Conservation (phyloP, 31 red algal genomes). For the Bonnemaisonia californica region DNA sequence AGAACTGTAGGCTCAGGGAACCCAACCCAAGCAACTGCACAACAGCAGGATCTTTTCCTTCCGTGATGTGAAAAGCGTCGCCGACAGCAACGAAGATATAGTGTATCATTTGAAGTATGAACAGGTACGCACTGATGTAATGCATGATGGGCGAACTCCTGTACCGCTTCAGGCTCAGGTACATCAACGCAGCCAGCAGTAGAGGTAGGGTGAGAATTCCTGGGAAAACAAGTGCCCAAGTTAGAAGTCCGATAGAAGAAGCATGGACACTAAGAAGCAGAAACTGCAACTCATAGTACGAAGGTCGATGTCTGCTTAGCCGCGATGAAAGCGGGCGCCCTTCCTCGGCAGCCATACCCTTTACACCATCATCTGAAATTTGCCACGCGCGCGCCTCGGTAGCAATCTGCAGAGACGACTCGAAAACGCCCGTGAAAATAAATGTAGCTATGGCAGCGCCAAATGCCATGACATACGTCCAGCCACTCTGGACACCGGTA, state of each 20-base stretch:
- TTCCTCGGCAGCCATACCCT: background rate
- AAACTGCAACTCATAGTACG: constrained; percentile 32
- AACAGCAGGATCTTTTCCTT: background rate
- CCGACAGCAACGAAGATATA: constrained; percentile 21
- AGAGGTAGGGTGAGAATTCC: constrained; percentile 46
- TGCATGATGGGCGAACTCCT: constrained; percentile 27
- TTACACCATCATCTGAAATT: background rate
- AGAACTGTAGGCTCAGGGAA: constrained; percentile 15
- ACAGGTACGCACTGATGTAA: constrained; percentile 14
- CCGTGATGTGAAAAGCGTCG: background rate
- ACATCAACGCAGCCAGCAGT: constrained; percentile 25
- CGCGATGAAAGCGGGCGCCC: background rate
- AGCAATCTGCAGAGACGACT: constrained; percentile 21
- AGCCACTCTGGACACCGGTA: constrained; percentile 12
- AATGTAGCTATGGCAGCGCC: constrained; percentile 41
- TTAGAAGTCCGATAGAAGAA: constrained; percentile 42
- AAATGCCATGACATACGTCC: constrained; percentile 45
- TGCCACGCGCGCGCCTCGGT: background rate
- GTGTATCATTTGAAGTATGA: constrained; percentile 38
- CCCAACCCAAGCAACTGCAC: constrained; percentile 30
- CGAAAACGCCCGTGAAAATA: constrained; percentile 35
- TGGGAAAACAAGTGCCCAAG: constrained; percentile 52
- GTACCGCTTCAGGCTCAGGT: constrained; percentile 28
- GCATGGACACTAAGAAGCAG: constrained; percentile 23
- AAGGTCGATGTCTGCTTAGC: background rate